These are phyloP conservation scores for Gossypium australe DNA, from an alignment of 345 rosid species.

Conservation along the genomic window DNA sequence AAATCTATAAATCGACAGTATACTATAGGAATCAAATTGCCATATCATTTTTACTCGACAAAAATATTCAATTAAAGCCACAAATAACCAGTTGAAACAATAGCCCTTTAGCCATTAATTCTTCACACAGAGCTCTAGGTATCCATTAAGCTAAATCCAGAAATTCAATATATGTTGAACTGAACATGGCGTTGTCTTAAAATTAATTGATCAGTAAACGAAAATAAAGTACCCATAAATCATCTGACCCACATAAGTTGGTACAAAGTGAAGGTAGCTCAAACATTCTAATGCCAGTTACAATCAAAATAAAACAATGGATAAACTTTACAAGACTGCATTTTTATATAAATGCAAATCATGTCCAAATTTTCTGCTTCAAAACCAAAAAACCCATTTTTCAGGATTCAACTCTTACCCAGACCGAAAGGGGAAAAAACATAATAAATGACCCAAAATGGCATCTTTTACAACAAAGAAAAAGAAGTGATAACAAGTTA, in stretches of 20 bases:
- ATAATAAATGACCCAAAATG: not conserved
- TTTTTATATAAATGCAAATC: not conserved
- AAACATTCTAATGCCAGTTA: not conserved
- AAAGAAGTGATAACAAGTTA: not conserved
- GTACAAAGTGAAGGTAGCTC: slow-evolving; percentile 1
- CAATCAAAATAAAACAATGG: not conserved
- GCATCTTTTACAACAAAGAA: not conserved
- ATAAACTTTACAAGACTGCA: not conserved
- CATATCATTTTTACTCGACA: not conserved
- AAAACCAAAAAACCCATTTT: slow-evolving; percentile 8
- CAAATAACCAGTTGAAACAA: not conserved
- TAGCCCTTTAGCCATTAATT: not conserved
- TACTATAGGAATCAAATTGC: not conserved
- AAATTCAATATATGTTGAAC: not conserved
- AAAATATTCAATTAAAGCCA: not conserved
- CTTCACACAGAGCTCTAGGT: not conserved
- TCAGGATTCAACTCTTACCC: slow-evolving; percentile 4
- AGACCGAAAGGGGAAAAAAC: not conserved
- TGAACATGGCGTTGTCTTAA: not conserved
- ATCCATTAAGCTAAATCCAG: slow-evolving; percentile 14
- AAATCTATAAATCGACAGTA: not conserved
- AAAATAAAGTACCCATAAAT: not conserved
- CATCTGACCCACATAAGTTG: not conserved
- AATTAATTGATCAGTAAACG: not conserved
- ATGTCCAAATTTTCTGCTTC: not conserved